A percentile compares a stretch with the other conserved stretches of the same genome.
These are phyloP conservation scores for Xylaria cubensis DNA, from an alignment of 495 filamentous ascomycete genomes.

Conservation along the genomic window DNA sequence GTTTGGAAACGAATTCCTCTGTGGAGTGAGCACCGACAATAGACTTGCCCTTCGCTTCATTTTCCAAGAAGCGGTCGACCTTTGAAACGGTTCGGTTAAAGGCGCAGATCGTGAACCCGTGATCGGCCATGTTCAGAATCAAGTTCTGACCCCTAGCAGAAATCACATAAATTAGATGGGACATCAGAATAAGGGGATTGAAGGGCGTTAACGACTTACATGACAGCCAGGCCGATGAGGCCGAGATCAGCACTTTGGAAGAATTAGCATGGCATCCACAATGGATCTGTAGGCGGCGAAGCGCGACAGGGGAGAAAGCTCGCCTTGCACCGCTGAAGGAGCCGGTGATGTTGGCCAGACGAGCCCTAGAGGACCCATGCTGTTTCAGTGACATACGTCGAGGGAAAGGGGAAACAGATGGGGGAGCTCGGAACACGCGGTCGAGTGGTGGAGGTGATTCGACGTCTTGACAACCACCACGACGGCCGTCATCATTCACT, in stretches of 20 bases:
- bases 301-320: conserved; percentile 44
- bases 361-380: conserved; percentile 74
- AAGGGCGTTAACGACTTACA: conserved; percentile 59
- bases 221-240: conserved; percentile 99
- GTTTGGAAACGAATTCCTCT: conserved; percentile 91
- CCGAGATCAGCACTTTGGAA: conserved; percentile 82
- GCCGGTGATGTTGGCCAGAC: conserved; percentile 80
- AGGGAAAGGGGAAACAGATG: conserved; percentile 26
- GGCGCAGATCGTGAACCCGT: conserved; percentile 93
- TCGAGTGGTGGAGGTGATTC: conserved; percentile 25
- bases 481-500: background rate
- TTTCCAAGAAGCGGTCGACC: conserved; percentile 92
- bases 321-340: conserved; percentile 61
- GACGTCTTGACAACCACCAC: conserved; percentile 1
- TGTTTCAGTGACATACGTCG: conserved; percentile 54
- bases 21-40: conserved; percentile 93
- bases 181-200: conserved; percentile 2
- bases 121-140: conserved; percentile 97
- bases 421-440: conserved; percentile 26
- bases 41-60: conserved; percentile 94
- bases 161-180: conserved; percentile 15
- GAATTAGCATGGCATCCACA: conserved; percentile 55
- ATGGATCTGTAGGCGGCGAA: conserved; percentile 27
- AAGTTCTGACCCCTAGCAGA: conserved; percentile 76
- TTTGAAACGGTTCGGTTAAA: conserved; percentile 98